Evolutionary conservation across 164 flowering plant species (phyloP), one percentile per base, ranked within the genome.

Genomic region (Kingdonia uniflora): DNA sequence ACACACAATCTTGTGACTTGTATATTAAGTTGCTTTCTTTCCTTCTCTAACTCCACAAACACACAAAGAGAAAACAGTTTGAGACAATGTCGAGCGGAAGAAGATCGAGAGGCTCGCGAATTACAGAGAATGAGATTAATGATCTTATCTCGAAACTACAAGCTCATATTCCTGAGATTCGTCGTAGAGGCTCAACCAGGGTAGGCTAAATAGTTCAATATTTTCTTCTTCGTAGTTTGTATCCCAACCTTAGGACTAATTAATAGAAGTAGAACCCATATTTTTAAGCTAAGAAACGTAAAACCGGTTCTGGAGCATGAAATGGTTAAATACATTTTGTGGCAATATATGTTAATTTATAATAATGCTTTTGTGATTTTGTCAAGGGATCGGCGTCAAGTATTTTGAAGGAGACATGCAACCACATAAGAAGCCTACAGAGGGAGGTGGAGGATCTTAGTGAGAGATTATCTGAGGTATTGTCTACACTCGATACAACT

Each of bases 371-470:
- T 22, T 44, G 54, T 45, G 19, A 11, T 35, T 35, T 6, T 5
- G 20, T 49, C 21, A 7, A 67, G 77, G 67, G 20, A 60, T 52
- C 72, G 19, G 24, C 55, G 14, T 47, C 62, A 14, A 65, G 66
- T 63, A 45, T 65, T 22, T 57, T 76, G 35, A 56, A 66, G 44
- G 71, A 71, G 51, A 58, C 70, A 48, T 76, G 74, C 66, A 71
- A 59, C 14, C 64, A 62, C 62, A 76, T 73, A 3, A 64, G 47
- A 53, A 76, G 56, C 47, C 61, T 73, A 42, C 51, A 69, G n/a
- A 63, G 38, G 38, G 76, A 76, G 59, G 72, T 65, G 16, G 76
- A 76, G 33, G 65, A 62, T 48, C 43, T 71, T 25, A 68, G 73
- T 60, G 66, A 66, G 13, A 64, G 52, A 52, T 43, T 73, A 14